These are phyloP conservation scores for Coemansia furcata DNA, from an alignment of 192 early-diverging fungal species.

Conservation along the genomic window DNA sequence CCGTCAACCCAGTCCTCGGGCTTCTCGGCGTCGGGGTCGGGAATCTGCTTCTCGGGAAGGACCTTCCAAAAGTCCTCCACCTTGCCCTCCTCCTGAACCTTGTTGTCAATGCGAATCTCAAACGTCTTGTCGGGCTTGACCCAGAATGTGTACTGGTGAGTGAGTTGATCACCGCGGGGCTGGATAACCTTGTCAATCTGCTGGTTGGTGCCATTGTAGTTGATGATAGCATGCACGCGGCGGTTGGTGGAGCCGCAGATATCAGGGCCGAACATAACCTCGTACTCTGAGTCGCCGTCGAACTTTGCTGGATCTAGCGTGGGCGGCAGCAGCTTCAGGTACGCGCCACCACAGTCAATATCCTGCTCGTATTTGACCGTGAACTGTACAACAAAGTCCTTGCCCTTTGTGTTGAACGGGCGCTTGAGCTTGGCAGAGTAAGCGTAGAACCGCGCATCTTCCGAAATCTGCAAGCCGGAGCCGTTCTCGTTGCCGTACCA, in stretches of 20 bases:
- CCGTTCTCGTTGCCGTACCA: conserved; percentile 71
- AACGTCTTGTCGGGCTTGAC: conserved; percentile 76
- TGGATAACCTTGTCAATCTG: conserved; percentile 68
- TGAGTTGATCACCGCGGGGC: conserved; percentile 76
- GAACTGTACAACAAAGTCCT: conserved; percentile 84
- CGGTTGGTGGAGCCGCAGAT: conserved; percentile 83
- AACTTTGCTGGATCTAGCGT: conserved; percentile 75
- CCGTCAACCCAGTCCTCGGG: conserved; percentile 90
- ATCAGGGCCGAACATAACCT: conserved; percentile 89
- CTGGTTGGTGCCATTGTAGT: conserved; percentile 88
- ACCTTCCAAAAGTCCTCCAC: conserved; percentile 81
- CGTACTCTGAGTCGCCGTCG: conserved; percentile 80
- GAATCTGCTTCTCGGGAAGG: conserved; percentile 71
- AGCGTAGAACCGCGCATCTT: conserved; percentile 86
- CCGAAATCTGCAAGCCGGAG: conserved; percentile 73
- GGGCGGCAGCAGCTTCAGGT: conserved; percentile 85
- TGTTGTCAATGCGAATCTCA: conserved; percentile 69
- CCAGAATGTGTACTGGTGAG: conserved; percentile 89
- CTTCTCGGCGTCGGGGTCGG: conserved; percentile 80
- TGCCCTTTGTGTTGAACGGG: conserved; percentile 77
- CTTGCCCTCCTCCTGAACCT: conserved; percentile 76
- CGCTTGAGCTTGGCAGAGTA: conserved; percentile 72
- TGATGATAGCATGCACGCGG: conserved; percentile 94
- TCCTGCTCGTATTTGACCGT: conserved; percentile 87
- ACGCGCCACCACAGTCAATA: conserved; percentile 91